phyloP scores from a whole-genome alignment of 345 rosid genomes.

The Leavenworthia alabamica region DNA sequence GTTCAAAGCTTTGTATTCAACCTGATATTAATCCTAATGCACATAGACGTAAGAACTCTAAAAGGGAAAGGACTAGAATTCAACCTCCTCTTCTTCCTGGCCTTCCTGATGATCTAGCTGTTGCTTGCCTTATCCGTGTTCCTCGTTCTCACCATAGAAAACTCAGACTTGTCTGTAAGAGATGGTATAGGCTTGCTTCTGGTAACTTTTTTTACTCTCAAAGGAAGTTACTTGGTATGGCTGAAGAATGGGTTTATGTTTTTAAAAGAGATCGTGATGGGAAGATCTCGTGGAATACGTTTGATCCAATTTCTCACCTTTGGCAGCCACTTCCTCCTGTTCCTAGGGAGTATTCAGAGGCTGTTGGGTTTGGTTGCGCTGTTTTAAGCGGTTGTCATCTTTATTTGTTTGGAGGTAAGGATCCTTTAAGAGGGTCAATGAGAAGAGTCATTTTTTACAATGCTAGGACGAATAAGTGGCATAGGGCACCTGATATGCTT shows the following conservation, averaged over 20 bases:
- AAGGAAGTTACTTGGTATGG: constrained; percentile 71
- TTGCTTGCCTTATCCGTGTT: constrained; percentile 86
- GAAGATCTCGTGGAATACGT: constrained; percentile 85
- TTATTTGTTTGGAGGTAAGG: constrained; percentile 92
- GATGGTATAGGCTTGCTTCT: constrained; percentile 73
- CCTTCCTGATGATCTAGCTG: constrained; percentile 93
- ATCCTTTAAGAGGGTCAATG: constrained; percentile 85
- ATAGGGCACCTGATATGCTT: constrained; percentile 93
- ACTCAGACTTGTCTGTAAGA: constrained; percentile 75
- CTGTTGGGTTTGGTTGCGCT: constrained; percentile 95
- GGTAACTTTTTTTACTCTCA: constrained; percentile 73
- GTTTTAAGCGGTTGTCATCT: constrained; percentile 87
- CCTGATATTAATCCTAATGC: constrained; percentile 95
- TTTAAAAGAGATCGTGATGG: constrained; percentile 89
- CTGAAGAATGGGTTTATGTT: constrained; percentile 96
- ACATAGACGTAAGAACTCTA: constrained; percentile 60
- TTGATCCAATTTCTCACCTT: constrained; percentile 69
- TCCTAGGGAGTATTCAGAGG: constrained; percentile 85
- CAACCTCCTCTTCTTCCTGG: constrained; percentile 91
- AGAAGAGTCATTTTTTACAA: constrained; percentile 78
- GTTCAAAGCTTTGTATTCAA: constrained; percentile 87
- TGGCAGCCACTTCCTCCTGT: constrained; percentile 98
- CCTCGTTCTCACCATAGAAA: constrained; percentile 84
- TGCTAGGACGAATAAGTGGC: constrained; percentile 96
- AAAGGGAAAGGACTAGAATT: constrained; percentile 66